A percentile compares a stretch with the other conserved stretches of the same genome.
These are phyloP conservation scores for Geranomyces michiganensis DNA, from an alignment of 192 early-diverging fungal genomes.

Conservation along the genomic window DNA sequence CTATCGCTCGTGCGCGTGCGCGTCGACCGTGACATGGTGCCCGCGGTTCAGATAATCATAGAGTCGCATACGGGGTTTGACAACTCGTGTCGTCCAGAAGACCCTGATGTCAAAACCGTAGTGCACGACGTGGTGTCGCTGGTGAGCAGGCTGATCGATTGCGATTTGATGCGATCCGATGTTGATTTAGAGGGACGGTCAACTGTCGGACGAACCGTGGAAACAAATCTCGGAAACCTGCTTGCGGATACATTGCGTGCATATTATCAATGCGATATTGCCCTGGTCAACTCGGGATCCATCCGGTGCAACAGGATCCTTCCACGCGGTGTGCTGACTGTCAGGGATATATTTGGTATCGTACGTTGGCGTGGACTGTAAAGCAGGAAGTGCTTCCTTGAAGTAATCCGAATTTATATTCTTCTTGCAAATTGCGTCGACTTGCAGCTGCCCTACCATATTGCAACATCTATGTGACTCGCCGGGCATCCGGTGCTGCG, in stretches of 20 bases:
- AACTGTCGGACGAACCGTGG: not conserved
- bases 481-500: not conserved
- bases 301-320: conserved; percentile 7
- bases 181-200: not conserved
- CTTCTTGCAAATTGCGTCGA: no score
- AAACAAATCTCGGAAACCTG: conserved; percentile 9
- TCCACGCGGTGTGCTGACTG: not conserved
- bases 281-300: conserved; percentile 4
- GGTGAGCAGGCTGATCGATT: not conserved
- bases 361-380: not conserved
- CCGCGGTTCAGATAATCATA: not conserved
- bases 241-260: not conserved
- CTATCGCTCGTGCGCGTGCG: not conserved
- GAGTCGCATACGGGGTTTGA: not conserved
- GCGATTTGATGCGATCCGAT: not conserved
- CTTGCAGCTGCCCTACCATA: conserved; percentile 2
- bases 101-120: not conserved
- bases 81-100: not conserved
- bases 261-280: conserved; percentile 11
- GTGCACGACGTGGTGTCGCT: not conserved
- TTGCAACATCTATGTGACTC: conserved; percentile 1
- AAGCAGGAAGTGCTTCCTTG: not conserved
- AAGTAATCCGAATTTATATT: not conserved
- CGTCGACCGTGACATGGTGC: not conserved
- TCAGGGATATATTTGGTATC: conserved; percentile 12